Percentiles rank a stretch among this genome's conserved stretches.
Evolutionary conservation across 2,329 filamentous ascomycete genomes (phyloP).

Genomic region (Paracorniculantispora psalliotae): DNA sequence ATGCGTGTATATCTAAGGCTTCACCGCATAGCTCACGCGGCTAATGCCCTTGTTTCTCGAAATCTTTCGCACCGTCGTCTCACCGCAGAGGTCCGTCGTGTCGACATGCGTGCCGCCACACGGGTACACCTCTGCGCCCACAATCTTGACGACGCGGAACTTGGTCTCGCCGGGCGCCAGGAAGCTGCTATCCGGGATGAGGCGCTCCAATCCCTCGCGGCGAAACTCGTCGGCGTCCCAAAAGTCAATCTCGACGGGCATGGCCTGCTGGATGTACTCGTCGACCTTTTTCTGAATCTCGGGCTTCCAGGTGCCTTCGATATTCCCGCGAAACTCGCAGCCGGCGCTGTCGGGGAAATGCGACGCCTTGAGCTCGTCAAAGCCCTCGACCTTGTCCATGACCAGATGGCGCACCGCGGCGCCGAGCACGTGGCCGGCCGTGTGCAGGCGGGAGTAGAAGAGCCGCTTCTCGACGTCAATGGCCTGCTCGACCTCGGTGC

Average conservation of each 20-base stretch:
- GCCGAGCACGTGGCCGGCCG: conserved; percentile 68
- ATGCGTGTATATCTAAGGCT: background rate
- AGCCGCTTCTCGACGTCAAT: conserved; percentile 57
- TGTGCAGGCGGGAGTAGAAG: conserved; percentile 65
- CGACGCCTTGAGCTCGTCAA: conserved; percentile 65
- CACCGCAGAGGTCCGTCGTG: conserved; percentile 52
- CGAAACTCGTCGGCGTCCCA: conserved; percentile 61
- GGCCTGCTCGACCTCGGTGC: conserved; percentile 45
- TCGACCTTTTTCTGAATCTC: conserved; percentile 58
- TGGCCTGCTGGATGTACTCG: conserved; percentile 48
- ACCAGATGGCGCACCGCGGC: conserved; percentile 58
- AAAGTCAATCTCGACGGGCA: conserved; percentile 60
- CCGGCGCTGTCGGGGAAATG: conserved; percentile 65
- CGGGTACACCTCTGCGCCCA: conserved; percentile 64
- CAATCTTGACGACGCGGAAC: conserved; percentile 64
- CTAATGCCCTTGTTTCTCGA: conserved; percentile 58
- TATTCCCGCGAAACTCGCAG: conserved; percentile 63
- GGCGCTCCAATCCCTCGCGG: conserved; percentile 46
- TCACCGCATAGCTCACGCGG: conserved; percentile 45
- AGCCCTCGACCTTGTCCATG: conserved; percentile 44
- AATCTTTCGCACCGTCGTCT: conserved; percentile 63
- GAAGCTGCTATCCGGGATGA: conserved; percentile 46
- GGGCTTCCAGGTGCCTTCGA: conserved; percentile 58
- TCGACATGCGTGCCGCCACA: conserved; percentile 72
- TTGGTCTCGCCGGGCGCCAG: conserved; percentile 45